Evolutionary conservation across 2,329 filamentous ascomycete species (phyloP), one percentile per base, ranked within the genome.

Genomic region (Exophiala sp.): DNA sequence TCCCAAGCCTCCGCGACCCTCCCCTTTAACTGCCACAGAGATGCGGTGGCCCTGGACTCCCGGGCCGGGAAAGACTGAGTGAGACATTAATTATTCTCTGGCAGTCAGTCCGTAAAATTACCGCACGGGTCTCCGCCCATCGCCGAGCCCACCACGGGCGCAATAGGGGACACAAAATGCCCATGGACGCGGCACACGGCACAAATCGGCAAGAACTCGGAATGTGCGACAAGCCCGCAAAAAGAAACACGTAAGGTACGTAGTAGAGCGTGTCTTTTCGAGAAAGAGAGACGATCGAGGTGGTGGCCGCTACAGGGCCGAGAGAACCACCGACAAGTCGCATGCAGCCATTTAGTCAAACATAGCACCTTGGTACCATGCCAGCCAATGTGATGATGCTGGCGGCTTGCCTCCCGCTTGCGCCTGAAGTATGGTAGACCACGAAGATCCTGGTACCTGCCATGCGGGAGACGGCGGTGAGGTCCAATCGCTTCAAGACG

Each of bases 101-200:
- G 53, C 54, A 57, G 48, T 48, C 34, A 18, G 34, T 37, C 34
- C 54, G 54, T 57, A 45, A 57, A 57, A 57, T 57, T 54, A 54
- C 54, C 54, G 54, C 50, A 50, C 14, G 14, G 14, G 40, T 38
- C 54, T 57, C 54, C 51, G 54, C 54, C 42, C 44, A 27, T 34
- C 54, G 48, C 54, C 54, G 54, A 57, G 54, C 54, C 54, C 54
- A 57, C 54, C 51, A 51, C 51, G 49, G 46, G 29, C 48, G 37
- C 21, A 34, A 34, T 10, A 45, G 45, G 35, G 22, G 35, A 22
- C n/a, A n/a, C n/a, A n/a, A 41, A 46, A 34, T 30, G 35, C 46
- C 34, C 43, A 29, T 21, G 37, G 38, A 42, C 22, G 34, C 41
- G 19, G 32, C 27, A 41, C 53, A 40, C 53, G 50, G 53, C 53